Conservation (phyloP, 345 rosid genomes). For the Nephelium lappaceum region DNA sequence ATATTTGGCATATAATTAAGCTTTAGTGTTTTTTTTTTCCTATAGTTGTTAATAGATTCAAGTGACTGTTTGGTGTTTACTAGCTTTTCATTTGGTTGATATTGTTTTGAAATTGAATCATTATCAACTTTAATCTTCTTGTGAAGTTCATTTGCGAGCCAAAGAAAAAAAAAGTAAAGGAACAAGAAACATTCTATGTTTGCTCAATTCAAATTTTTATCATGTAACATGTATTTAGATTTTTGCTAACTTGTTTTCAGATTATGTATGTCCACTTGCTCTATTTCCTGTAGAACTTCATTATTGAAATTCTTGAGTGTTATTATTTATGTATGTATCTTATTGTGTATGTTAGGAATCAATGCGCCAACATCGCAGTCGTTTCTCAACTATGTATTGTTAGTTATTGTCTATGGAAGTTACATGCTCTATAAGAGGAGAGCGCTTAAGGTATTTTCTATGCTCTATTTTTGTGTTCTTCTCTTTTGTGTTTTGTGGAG, state of each 20-base stretch:
- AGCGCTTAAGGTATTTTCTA: constrained; percentile 39
- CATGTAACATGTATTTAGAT: not conserved
- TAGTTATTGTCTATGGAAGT: constrained; percentile 47
- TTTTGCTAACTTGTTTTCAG: not conserved
- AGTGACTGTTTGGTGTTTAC: not conserved
- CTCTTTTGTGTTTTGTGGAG: not conserved
- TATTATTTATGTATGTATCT: not conserved
- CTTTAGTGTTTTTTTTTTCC: not conserved
- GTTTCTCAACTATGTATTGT: constrained; percentile 46
- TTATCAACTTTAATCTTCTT: not conserved
- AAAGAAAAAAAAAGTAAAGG: not conserved
- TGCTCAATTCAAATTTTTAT: not conserved
- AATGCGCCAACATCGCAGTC: constrained; percentile 59
- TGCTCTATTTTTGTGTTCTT: not conserved
- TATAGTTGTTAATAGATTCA: not conserved
- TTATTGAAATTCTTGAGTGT: not conserved
- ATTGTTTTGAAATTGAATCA: not conserved
- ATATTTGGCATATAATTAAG: not conserved
- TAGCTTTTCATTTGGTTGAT: not conserved
- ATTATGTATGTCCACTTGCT: not conserved
- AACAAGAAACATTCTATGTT: not conserved
- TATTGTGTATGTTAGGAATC: constrained; percentile 30
- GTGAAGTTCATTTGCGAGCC: no score
- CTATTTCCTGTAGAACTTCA: not conserved
- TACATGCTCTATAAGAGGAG: constrained; percentile 36